Base-by-base conservation (phyloP, 169 alveolate species). In the Eimeria praecox region DNA sequence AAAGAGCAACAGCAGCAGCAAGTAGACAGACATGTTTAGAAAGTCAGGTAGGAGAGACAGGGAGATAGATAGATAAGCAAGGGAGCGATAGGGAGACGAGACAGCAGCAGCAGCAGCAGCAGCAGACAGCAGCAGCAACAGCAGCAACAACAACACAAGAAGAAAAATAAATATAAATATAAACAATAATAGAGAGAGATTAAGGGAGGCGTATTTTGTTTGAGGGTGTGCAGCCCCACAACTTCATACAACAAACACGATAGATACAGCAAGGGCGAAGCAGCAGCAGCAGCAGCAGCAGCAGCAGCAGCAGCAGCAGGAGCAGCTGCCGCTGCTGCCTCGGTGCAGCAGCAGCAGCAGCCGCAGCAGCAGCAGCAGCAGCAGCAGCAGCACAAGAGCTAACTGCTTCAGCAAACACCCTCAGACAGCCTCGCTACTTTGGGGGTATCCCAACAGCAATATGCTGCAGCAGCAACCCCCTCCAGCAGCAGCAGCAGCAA, bases 21-120 rank as follows among this genome's bases (percentile, higher is more conserved):
- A 27, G 4, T 14, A 56, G 20, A 20, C 27, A 27, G 66, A 35
- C 54, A 12, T 40, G 12, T 6, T 12, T 8, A 44, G 64, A 1
- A 24, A 38, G 87, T 14, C 87, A 44, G 54, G 87, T 10, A 77
- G 62, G 22, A 44, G 64, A 44, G 64, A 6, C 87, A 77, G 87
- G 42, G 33, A 77, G 87, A 46, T 77, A 77, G 59, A 46, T 40
- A 40, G 64, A 22, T 12, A 77, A 49, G 24, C 85, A 40, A 22
- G 66, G 38, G 87, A 77, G 87, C 87, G 87, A 77, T 77, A 77
- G 87, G 87, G 87, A 77, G 87, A 77, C 87, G 87, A 77, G 87
- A 35, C 87, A 20, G 52, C 87, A 38, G 49, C 87, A 46, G 87
- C 35, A 44, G 54, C 49, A 56, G 66, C 66, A 56, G 66, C 66